Evolutionary conservation across 345 rosid genomes (phyloP), one percentile per base, ranked within the genome.

Genomic region (Pelargonium nanum): DNA sequence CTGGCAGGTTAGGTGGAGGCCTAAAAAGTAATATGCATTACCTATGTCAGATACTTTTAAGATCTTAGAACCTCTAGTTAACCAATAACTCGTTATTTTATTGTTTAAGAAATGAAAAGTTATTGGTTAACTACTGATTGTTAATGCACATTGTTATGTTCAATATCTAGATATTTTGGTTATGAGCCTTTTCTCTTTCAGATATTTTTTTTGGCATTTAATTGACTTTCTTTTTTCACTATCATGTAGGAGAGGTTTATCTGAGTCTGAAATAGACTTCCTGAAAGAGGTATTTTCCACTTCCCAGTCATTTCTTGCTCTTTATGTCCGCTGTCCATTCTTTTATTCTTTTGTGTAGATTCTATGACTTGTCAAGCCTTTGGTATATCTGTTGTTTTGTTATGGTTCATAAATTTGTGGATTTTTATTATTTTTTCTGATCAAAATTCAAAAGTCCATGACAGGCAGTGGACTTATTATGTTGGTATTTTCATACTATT

Each of bases 191-290:
- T 52, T 52, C 22, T 52, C n/a, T 19, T 52, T 52, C 22, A 17
- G 22, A 52, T 15, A 61, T 62, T 21, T 63, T 16, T 53, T 34
- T 34, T 15, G 6, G 2, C 15, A 9, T 16, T 45, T 68, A 50
- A 8, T 22, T 60, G 50, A 34, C 13, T 56, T 61, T 57, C 15
- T 50, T 58, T 60, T 28, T n/a, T 9, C 53, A 44, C 48, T 6
- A 58, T 52, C 64, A 24, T 77, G 78, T 84, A 89, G 97, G 93
- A 83, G 95, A 77, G 96, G 98, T 54, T 84, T 92, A 66, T 89
- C 97, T 4, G 89, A 81, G 56, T 82, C 89, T 20, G 97, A 92
- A 81, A 78, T 92, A 75, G 69, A 75, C 74, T 80, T 85, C 65
- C 77, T 92, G 45, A 92, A 85, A 75, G 85, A 89, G 91, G 98